phyloP scores from a whole-genome alignment of 1,284 basidiomycete genomes.

The Leccinum solheimii region DNA sequence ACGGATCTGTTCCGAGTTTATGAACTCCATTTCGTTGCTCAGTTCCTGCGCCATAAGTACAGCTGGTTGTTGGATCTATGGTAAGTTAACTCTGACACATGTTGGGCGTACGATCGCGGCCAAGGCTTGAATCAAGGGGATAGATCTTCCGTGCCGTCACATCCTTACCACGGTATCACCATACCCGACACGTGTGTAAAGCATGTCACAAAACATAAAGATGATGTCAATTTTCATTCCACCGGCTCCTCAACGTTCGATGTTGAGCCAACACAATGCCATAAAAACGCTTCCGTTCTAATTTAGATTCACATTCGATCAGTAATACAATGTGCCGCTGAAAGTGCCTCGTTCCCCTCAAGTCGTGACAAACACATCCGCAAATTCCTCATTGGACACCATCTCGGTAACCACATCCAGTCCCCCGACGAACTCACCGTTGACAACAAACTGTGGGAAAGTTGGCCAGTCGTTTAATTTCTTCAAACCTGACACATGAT shows the following conservation, averaged over 20 bases:
- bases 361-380: conserved; percentile 26
- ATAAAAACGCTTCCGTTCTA: neutral
- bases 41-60: neutral
- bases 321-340: conserved; percentile 1
- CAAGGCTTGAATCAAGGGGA: neutral
- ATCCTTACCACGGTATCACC: neutral
- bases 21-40: conserved; percentile 1
- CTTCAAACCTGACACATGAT: conserved; percentile 46
- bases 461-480: conserved; percentile 91
- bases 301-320: neutral
- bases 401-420: conserved; percentile 84
- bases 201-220: conserved; percentile 11
- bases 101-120: neutral
- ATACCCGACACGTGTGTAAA: conserved; percentile 13
- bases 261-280: neutral
- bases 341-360: conserved; percentile 1
- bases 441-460: conserved; percentile 92
- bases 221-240: conserved; percentile 4
- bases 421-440: conserved; percentile 94
- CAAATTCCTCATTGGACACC: conserved; percentile 51
- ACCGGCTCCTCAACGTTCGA: neutral
- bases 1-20: neutral
- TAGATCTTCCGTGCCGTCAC: neutral
- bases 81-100: neutral
- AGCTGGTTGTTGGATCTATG: neutral